Percentiles rank a stretch among this genome's conserved stretches.
phyloP scores from a whole-genome alignment of 305 asterid species.

The Andrographis paniculata region DNA sequence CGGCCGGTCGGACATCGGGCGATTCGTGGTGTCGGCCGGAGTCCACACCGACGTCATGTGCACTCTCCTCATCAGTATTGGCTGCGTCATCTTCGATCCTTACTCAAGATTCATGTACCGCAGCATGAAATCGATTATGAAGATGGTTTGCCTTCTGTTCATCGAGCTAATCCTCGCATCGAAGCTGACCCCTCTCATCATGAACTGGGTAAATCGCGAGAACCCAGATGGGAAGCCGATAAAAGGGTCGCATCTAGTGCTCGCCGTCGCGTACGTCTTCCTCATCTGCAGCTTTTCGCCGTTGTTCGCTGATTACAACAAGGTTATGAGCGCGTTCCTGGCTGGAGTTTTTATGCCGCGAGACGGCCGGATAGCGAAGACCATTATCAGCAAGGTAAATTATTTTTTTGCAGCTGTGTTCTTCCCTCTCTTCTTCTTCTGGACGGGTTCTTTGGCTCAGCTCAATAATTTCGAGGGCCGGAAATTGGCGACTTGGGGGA shows the following conservation, averaged over 20 bases:
- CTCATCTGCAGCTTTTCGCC: constrained; percentile 56
- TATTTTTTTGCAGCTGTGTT: constrained; percentile 61
- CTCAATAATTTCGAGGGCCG: constrained; percentile 32
- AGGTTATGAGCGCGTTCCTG: constrained; percentile 65
- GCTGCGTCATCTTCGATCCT: constrained; percentile 60
- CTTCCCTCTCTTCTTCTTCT: constrained; percentile 76
- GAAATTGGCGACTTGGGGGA: constrained; percentile 36
- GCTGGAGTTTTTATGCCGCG: constrained; percentile 92
- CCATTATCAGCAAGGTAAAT: constrained; percentile 67
- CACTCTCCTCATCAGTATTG: constrained; percentile 46
- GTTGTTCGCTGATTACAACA: constrained; percentile 30
- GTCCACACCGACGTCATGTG: constrained; percentile 60
- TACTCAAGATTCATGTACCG: constrained; percentile 25
- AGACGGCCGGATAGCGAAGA: constrained; percentile 71
- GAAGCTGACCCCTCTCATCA: constrained; percentile 48
- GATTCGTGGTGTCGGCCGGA: constrained; percentile 72
- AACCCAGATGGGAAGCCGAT: constrained; percentile 91
- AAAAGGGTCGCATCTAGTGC: constrained; percentile 76
- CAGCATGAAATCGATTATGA: neutral
- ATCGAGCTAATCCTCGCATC: constrained; percentile 48
- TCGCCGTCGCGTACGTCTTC: constrained; percentile 59
- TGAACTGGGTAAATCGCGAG: constrained; percentile 87
- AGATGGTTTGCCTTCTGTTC: constrained; percentile 31
- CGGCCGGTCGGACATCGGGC: constrained; percentile 83
- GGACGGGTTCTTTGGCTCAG: constrained; percentile 67